A percentile compares a stretch with the other conserved stretches of the same genome.
These are phyloP conservation scores for Oryza brachyantha DNA, from an alignment of 176 grass and related monocot genomes.

Conservation along the genomic window DNA sequence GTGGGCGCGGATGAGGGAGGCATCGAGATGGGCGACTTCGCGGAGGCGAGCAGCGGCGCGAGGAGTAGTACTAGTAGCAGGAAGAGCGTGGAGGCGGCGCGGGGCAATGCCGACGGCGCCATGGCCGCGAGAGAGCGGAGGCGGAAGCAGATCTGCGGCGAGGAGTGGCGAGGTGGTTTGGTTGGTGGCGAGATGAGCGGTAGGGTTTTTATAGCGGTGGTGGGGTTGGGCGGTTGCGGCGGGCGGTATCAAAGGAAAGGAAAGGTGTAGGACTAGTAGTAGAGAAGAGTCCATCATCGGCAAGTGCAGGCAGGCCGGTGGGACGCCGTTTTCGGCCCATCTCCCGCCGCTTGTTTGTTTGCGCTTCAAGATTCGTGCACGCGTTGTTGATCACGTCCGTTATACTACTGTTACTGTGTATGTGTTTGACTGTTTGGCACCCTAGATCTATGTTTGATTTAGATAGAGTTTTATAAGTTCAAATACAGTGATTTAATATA, in stretches of 20 bases:
- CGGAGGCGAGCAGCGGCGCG: slow-evolving; percentile 4
- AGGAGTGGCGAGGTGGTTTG: background rate
- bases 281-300: no score
- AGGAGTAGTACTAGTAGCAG: no score
- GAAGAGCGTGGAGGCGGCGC: background rate
- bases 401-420: no score
- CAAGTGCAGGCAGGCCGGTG: background rate
- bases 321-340: background rate
- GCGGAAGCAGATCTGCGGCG: slow-evolving; percentile 17
- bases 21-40: slow-evolving; percentile 20
- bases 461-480: no score
- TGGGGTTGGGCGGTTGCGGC: background rate
- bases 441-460: no score
- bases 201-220: background rate
- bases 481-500: no score
- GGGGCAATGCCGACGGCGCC: slow-evolving; percentile 24
- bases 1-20: background rate
- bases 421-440: no score
- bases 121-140: background rate
- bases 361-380: background rate
- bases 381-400: no score
- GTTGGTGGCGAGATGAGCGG: background rate
- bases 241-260: background rate
- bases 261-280: background rate
- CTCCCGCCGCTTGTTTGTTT: background rate